Evolutionary conservation across 2,329 filamentous ascomycete genomes (phyloP).

Genomic region (Rosellinia necatrix): DNA sequence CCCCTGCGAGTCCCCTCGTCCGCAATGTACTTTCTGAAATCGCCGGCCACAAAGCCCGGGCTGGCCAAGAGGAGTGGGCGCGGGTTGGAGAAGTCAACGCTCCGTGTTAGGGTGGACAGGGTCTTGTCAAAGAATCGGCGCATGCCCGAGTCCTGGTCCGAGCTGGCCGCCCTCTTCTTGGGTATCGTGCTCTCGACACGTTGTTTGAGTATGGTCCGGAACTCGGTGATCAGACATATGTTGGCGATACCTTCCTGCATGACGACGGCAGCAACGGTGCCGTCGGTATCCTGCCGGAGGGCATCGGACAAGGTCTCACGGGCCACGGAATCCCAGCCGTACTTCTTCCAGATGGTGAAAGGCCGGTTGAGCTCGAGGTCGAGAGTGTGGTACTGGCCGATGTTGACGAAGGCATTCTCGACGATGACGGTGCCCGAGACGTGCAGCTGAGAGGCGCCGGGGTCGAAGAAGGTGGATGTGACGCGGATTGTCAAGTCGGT

Average conservation of each 20-base stretch:
- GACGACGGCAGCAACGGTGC: conserved; percentile 85
- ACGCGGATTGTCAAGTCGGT: conserved; percentile 62
- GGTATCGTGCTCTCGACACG: conserved; percentile 69
- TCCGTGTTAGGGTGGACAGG: conserved; percentile 74
- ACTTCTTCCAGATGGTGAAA: conserved; percentile 84
- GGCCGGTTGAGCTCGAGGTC: conserved; percentile 87
- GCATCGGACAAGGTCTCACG: conserved; percentile 78
- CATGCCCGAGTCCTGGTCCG: conserved; percentile 72
- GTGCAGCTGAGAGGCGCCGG: conserved; percentile 57
- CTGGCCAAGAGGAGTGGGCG: conserved; percentile 83
- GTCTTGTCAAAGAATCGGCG: conserved; percentile 78
- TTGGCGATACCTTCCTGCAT: conserved; percentile 90
- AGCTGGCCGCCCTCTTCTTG: conserved; percentile 67
- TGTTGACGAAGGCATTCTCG: conserved; percentile 57
- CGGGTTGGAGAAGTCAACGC: conserved; percentile 73
- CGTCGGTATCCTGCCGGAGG: conserved; percentile 76
- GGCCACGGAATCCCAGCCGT: conserved; percentile 90
- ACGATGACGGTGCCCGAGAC: conserved; percentile 59
- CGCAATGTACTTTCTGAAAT: conserved; percentile 76
- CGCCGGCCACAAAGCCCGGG: conserved; percentile 82
- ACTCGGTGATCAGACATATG: conserved; percentile 80
- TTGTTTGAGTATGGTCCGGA: conserved; percentile 76
- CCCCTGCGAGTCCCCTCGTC: conserved; percentile 60
- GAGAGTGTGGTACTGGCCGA: conserved; percentile 64
- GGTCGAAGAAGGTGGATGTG: conserved; percentile 63